Evolutionary conservation across 1,139 yeast species (phyloP).

Genomic region (Hyphopichia pseudoburtonii): DNA sequence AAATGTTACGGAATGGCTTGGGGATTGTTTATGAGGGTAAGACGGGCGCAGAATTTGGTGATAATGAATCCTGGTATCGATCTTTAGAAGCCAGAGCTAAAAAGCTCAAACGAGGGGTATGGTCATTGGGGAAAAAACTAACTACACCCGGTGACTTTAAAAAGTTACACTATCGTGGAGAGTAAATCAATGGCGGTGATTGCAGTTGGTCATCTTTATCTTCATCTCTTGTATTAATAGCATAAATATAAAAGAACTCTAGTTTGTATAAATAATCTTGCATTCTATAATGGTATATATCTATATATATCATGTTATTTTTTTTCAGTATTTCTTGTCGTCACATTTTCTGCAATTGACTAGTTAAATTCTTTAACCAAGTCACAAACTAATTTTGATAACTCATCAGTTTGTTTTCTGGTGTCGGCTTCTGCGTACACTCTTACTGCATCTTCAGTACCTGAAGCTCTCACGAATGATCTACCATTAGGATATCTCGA

Average conservation of each 20-base stretch:
- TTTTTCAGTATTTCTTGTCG: background rate
- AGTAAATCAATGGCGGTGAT: too few species aligned
- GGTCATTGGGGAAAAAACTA: slow-evolving; percentile 55
- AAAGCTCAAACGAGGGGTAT: slow-evolving; percentile 60
- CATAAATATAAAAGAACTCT: too few species aligned
- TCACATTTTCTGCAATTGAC: too few species aligned
- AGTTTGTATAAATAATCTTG: too few species aligned
- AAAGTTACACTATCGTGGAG: slow-evolving; percentile 25
- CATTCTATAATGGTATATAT: background rate
- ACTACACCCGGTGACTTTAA: slow-evolving; percentile 87
- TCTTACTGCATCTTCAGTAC: slow-evolving; percentile 97
- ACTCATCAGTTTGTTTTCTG: slow-evolving; percentile 30
- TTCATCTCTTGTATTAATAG: background rate
- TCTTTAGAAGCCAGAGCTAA: slow-evolving; percentile 61
- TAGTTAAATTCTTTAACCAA: slow-evolving; percentile 21
- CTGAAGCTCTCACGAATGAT: slow-evolving; percentile 94
- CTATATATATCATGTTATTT: background rate
- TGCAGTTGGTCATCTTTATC: too few species aligned
- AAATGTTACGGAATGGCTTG: slow-evolving; percentile 80
- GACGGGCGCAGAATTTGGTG: slow-evolving; percentile 82
- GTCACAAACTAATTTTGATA: slow-evolving; percentile 33
- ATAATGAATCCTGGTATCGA: slow-evolving; percentile 60
- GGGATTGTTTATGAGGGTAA: slow-evolving; percentile 88
- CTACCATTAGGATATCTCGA: slow-evolving; percentile 62
- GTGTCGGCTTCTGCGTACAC: slow-evolving; percentile 87